phyloP scores from a whole-genome alignment of 495 filamentous ascomycete species.

The Ramalina intermedia region DNA sequence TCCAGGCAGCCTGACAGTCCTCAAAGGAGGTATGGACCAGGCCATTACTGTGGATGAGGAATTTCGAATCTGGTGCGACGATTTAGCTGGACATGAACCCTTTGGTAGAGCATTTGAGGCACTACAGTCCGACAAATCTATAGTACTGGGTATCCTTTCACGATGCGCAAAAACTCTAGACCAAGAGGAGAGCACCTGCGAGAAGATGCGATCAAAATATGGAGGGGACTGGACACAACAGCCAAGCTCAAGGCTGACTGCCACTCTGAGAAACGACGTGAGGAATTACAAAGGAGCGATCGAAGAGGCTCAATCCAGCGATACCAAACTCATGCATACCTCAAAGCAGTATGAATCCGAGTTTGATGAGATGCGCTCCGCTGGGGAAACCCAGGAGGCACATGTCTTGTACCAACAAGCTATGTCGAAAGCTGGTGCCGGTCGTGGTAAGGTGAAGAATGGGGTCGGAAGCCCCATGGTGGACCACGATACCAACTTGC shows the following conservation, averaged over 20 bases:
- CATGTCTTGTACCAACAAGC: constrained; percentile 82
- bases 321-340: constrained; percentile 70
- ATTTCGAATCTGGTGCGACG: constrained; percentile 84
- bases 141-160: constrained; percentile 56
- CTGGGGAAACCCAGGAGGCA: constrained; percentile 75
- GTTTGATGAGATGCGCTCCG: constrained; percentile 89
- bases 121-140: constrained; percentile 60
- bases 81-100: constrained; percentile 72
- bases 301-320: constrained; percentile 78
- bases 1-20: constrained; percentile 72
- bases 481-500: constrained; percentile 53
- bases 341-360: constrained; percentile 71
- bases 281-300: constrained; percentile 74
- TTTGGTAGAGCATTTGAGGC: constrained; percentile 60
- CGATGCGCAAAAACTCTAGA: constrained; percentile 75
- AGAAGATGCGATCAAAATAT: constrained; percentile 98
- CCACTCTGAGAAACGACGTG: constrained; percentile 74
- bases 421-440: constrained; percentile 49
- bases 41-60: constrained; percentile 79
- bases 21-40: constrained; percentile 88
- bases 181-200: constrained; percentile 93
- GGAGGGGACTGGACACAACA: constrained; percentile 94
- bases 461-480: constrained; percentile 44
- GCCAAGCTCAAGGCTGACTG: constrained; percentile 76
- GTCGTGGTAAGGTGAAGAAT: constrained; percentile 46